Evolutionary conservation across 352 stramenopile species (phyloP), one percentile per base, ranked within the genome.

Genomic region (Phytophthora hybrid): DNA sequence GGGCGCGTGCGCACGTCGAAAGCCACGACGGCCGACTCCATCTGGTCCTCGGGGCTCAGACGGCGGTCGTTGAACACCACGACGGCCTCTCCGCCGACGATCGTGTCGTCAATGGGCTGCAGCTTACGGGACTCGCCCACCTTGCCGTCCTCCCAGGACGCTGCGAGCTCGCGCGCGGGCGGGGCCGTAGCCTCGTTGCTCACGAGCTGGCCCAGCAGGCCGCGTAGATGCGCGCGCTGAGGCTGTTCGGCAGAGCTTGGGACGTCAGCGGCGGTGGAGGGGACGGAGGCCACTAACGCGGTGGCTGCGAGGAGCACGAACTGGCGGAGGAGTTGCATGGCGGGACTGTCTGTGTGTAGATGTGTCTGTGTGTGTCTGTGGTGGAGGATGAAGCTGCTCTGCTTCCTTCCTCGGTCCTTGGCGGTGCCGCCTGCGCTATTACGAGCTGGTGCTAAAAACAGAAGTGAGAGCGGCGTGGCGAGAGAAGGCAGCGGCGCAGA

Each of bases 31-130:
- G 85, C 83, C 16, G 85, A 87, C 73, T 94, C 85, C 44, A 73
- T 77, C 34, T 83, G 75, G 53, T 68, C 69, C n/a, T 71, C 58
- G 3, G 63, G 34, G 47, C 74, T 77, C 31, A 76, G n/a, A 0
- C 75, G 69, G 8, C 77, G 81, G 72, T 94, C 83, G 76, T 85
- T 79, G 61, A 93, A 94, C 52, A 94, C 82, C 5, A 94, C 74
- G n/a, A 93, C 83, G 10, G 83, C 85, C 61, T 91, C 79, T 54
- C 82, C 85, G 54, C 85, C 87, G 14, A 72, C 71, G 52, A 94
- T 86, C 67, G 87, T 91, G 59, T 87, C 80, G 44, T 23, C 47
- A 3, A 89, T 68, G 4, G 82, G 66, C 26, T 66, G 53, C 31
- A 89, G 66, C 60, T 72, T 66, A 18, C 69, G 62, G 8, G 54